Conservation (phyloP, 345 rosid genomes). For the Leavenworthia alabamica region DNA sequence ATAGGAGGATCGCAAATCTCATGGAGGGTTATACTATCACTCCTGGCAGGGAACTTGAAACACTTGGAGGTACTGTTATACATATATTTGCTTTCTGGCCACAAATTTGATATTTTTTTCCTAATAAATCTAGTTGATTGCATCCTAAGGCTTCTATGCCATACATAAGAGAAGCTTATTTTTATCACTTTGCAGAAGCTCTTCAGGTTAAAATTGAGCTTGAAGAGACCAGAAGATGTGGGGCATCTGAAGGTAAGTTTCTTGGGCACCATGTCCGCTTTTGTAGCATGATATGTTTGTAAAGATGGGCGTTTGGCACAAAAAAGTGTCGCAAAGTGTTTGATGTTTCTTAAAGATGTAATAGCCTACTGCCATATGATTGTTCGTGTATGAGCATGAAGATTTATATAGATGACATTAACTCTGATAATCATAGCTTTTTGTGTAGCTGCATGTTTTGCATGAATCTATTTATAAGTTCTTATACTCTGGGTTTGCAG, state of each 20-base stretch:
- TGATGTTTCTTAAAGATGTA: conserved; percentile 5
- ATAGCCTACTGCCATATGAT: conserved; percentile 8
- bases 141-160: conserved; percentile 7
- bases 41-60: conserved; percentile 82
- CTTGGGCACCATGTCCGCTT: conserved; percentile 13
- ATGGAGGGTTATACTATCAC: conserved; percentile 56
- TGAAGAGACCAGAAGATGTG: conserved; percentile 43
- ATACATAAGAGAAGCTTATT: conserved; percentile 17
- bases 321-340: not conserved
- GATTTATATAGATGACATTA: conserved; percentile 6
- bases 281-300: conserved; percentile 12
- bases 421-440: conserved; percentile 12
- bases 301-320: not conserved
- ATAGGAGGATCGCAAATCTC: conserved; percentile 63
- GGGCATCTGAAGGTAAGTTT: conserved; percentile 51
- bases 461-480: conserved; percentile 14
- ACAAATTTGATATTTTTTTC: conserved; percentile 4
- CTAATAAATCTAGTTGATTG: conserved; percentile 3
- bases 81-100: not conserved
- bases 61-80: conserved; percentile 59
- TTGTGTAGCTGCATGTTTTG: not conserved
- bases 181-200: conserved; percentile 49
- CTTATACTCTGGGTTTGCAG: conserved; percentile 34
- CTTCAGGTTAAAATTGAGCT: conserved; percentile 57
- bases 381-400: conserved; percentile 15